Evolutionary conservation across 2,329 filamentous ascomycete species (phyloP).

Genomic region (Colletotrichum brevisporum): DNA sequence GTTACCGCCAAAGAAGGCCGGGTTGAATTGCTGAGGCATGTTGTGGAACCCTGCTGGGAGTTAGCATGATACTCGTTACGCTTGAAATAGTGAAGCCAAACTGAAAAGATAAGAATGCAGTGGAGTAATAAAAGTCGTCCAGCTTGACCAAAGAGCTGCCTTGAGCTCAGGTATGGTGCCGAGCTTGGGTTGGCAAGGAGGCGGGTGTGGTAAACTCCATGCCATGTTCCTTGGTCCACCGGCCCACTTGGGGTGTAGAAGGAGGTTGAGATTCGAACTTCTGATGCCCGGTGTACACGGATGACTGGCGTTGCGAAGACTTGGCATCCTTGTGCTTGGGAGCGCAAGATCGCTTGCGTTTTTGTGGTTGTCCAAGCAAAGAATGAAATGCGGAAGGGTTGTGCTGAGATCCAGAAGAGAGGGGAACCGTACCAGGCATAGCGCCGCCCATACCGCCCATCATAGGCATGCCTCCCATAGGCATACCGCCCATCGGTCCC

Average conservation of each 20-base stretch:
- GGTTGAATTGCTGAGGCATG: slow-evolving; percentile 79
- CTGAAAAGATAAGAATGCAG: not conserved
- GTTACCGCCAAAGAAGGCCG: slow-evolving; percentile 76
- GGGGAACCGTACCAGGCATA: slow-evolving; percentile 66
- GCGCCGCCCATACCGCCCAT: slow-evolving; percentile 68
- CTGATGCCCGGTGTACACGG: slow-evolving; percentile 4
- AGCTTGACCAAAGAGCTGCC: slow-evolving; percentile 4
- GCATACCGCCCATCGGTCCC: slow-evolving; percentile 63
- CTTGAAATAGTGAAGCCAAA: slow-evolving; percentile 9
- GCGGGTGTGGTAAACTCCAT: slow-evolving; percentile 4
- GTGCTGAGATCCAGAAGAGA: slow-evolving; percentile 25
- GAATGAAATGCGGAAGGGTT: not conserved
- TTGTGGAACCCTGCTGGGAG: slow-evolving; percentile 71
- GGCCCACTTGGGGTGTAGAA: slow-evolving; percentile 8
- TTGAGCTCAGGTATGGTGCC: not conserved
- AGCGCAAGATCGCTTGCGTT: slow-evolving; percentile 4
- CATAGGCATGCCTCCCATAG: slow-evolving; percentile 66
- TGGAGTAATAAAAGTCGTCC: not conserved
- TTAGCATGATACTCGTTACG: slow-evolving; percentile 42
- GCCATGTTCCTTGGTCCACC: slow-evolving; percentile 11
- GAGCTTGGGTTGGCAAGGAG: not conserved
- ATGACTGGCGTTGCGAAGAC: not conserved
- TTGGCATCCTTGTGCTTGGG: slow-evolving; percentile 15
- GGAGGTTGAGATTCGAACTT: not conserved
- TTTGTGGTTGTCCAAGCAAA: not conserved